phyloP scores from a whole-genome alignment of 1,284 basidiomycete species.

The Rhizoctonia solani region DNA sequence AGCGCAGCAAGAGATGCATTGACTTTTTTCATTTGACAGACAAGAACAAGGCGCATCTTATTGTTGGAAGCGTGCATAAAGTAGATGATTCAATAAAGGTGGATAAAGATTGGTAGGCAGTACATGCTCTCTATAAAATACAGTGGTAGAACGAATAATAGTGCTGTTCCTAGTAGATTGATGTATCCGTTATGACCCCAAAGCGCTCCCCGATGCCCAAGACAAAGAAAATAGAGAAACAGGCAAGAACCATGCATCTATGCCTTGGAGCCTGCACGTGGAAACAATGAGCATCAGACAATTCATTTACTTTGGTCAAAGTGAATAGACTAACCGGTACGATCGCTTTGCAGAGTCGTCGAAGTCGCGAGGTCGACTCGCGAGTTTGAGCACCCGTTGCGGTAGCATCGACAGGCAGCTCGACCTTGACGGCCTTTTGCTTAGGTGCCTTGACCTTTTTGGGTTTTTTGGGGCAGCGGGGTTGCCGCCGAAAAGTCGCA shows the following conservation, averaged over 20 bases:
- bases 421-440: slow-evolving; percentile 14
- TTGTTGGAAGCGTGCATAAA: no score
- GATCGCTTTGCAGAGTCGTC: slow-evolving; percentile 32
- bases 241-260: slow-evolving; percentile 4
- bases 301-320: neutral
- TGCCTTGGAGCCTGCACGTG: slow-evolving; percentile 21
- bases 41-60: neutral
- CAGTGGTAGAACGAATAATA: slow-evolving; percentile 34
- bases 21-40: neutral
- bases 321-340: slow-evolving; percentile 22
- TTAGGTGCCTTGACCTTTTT: slow-evolving; percentile 29
- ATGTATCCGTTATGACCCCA: neutral
- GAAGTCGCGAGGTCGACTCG: slow-evolving; percentile 17
- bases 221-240: slow-evolving; percentile 20
- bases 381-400: slow-evolving; percentile 8
- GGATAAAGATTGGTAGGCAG: slow-evolving; percentile 24
- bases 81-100: slow-evolving; percentile 3
- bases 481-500: slow-evolving; percentile 29
- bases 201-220: slow-evolving; percentile 3
- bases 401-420: slow-evolving; percentile 8
- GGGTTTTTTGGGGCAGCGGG: slow-evolving; percentile 29
- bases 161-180: slow-evolving; percentile 8
- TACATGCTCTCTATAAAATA: slow-evolving; percentile 34
- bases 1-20: neutral
- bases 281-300: slow-evolving; percentile 26